Evolutionary conservation across 148 eudicot genomes (phyloP).

Genomic region (Vaccinium darrowii): DNA sequence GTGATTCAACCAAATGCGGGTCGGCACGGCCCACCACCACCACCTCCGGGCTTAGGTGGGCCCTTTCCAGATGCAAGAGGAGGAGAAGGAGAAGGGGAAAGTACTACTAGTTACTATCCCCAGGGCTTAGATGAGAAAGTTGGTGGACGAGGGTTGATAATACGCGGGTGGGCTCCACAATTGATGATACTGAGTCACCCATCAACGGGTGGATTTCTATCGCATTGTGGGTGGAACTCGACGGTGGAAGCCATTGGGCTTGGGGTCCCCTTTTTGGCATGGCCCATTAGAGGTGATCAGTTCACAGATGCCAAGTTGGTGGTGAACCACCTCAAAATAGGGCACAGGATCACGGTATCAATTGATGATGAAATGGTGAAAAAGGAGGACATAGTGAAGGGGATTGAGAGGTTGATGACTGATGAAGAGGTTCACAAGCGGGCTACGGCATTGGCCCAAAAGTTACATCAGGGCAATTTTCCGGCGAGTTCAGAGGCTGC

Average conservation of each 20-base stretch:
- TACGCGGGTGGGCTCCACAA: conserved; percentile 76
- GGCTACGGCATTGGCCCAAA: conserved; percentile 29
- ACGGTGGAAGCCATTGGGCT: conserved; percentile 53
- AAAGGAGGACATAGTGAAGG: conserved; percentile 42
- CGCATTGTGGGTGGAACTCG: conserved; percentile 81
- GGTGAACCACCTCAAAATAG: conserved; percentile 43
- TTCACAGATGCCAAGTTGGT: conserved; percentile 52
- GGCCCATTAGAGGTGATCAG: conserved; percentile 81
- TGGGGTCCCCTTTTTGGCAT: conserved; percentile 56
- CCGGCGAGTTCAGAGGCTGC: conserved; percentile 49
- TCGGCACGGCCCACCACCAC: conserved; percentile 40
- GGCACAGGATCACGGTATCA: conserved; percentile 38
- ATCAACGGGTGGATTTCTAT: conserved; percentile 60
- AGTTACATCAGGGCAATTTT: conserved; percentile 33
- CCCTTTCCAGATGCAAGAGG: background rate
- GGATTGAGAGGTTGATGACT: conserved; percentile 47
- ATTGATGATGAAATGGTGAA: conserved; percentile 32
- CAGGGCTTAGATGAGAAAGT: conserved; percentile 43
- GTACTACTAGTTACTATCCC: conserved; percentile 31
- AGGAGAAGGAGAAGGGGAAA: conserved; percentile 13
- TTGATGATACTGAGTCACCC: conserved; percentile 63
- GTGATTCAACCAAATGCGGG: conserved; percentile 51
- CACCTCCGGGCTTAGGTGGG: conserved; percentile 22
- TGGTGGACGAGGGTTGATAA: conserved; percentile 52
- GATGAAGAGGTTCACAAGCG: conserved; percentile 42